Base-by-base conservation (phyloP, 2,329 filamentous ascomycete genomes). In the Neonectria ditissima region DNA sequence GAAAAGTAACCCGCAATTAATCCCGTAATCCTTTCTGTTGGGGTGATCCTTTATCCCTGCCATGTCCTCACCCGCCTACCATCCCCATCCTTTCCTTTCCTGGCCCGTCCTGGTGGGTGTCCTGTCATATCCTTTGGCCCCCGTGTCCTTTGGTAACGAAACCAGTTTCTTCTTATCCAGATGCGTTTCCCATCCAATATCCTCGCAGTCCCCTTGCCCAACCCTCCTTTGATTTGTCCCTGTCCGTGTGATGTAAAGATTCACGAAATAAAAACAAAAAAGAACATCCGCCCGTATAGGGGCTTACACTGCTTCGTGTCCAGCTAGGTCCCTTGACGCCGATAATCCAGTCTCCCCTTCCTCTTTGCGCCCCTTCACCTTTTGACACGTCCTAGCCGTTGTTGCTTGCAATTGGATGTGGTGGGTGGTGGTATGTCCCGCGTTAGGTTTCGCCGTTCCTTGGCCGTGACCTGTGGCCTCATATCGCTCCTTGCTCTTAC, bases 251-350 rank as follows among this genome's bases (percentile, higher is more conserved):
- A 60, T 60, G 20, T 51, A 55, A 22, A 50, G 51, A 63, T 60
- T 58, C 41, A 45, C 59, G 50, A 57, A 43, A 45, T 54, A 34
- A 55, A 61, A 63, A 61, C n/a, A 18, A 26, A 51, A 53, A 6
- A 55, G 61, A 59, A 34, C 54, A 59, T 54, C 18, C 39, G 22
- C 47, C 51, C 54, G 32, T 20, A 34, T 26, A 24, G 34, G 41
- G 62, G 30, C 64, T 56, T 47, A 20, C 24, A 47, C 34, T 50
- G 65, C 55, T 51, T 45, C 47, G 51, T 58, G 50, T 55, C 55
- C 65, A 58, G 59, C 55, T 48, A 57, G 37, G 60, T 55, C 58
- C 68, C 63, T 47, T 65, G 70, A 71, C 70, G 70, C 70, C 70
- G 43, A 65, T 67, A 59, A 51, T 45, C 62, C 63, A 65, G 59